Conservation (phyloP, 1,139 yeast species). For the Geotrichum bryndzae region DNA sequence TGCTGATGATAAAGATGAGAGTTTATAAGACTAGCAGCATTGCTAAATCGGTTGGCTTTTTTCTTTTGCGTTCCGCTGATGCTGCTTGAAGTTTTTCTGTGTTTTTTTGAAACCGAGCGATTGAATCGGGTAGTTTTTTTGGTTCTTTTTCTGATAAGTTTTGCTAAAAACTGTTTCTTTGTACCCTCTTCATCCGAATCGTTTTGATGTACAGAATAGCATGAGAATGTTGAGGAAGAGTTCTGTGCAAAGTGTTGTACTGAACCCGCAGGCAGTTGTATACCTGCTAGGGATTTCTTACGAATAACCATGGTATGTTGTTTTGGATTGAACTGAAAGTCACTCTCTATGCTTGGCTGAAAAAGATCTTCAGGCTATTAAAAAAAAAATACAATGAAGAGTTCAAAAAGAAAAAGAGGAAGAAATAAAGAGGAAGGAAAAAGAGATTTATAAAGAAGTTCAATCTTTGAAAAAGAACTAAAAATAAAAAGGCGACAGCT, state of each 20-base stretch:
- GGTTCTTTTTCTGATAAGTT: neutral
- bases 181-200: neutral
- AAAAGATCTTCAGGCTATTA: neutral
- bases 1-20: constrained; percentile 8
- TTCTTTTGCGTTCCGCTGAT: neutral
- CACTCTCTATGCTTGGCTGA: neutral
- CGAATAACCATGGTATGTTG: constrained; percentile 8
- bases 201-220: constrained; percentile 1
- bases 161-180: neutral
- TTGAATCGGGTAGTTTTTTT: neutral
- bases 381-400: neutral
- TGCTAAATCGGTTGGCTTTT: neutral
- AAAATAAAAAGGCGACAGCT: neutral
- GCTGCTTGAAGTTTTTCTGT: neutral
- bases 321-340: neutral
- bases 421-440: neutral
- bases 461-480: neutral
- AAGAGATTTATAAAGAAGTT: neutral
- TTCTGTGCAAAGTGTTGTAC: constrained; percentile 14
- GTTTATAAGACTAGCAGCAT: neutral
- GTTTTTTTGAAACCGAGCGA: neutral
- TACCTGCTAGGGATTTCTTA: constrained; percentile 10
- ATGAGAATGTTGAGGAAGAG: constrained; percentile 4
- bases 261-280: constrained; percentile 12
- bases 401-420: neutral